Evolutionary conservation across 2,329 filamentous ascomycete genomes (phyloP).

Genomic region (Aspergillus costaricaensis): DNA sequence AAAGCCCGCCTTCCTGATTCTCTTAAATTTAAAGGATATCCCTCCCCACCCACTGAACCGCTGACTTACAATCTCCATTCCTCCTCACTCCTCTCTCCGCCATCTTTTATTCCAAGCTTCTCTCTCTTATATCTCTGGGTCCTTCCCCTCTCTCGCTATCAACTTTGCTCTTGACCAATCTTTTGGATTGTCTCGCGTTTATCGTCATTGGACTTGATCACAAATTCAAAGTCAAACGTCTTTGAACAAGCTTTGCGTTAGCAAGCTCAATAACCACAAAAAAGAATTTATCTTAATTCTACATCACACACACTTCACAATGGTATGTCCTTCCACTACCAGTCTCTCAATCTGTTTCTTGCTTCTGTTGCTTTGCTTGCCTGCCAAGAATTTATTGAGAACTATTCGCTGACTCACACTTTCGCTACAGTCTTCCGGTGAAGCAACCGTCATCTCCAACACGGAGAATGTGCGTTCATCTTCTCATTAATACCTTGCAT

Average conservation of each 20-base stretch:
- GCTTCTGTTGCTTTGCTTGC: no score
- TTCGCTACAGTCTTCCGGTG: conserved; percentile 40
- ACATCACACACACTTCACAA: conserved; percentile 14
- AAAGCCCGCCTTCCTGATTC: conserved; percentile 17
- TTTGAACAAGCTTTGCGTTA: conserved; percentile 3
- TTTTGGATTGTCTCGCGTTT: conserved; percentile 18
- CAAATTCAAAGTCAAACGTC: conserved; percentile 11
- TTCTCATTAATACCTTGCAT: conserved; percentile 29
- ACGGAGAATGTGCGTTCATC: conserved; percentile 49
- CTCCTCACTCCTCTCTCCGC: conserved; percentile 22
- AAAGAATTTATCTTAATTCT: conserved; percentile 15
- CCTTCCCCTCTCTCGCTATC: not conserved
- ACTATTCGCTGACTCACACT: conserved; percentile 25
- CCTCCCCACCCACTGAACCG: conserved; percentile 21
- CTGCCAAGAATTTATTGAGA: not conserved
- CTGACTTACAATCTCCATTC: conserved; percentile 21
- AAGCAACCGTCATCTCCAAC: conserved; percentile 50
- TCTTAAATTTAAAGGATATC: conserved; percentile 25
- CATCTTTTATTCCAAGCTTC: conserved; percentile 22
- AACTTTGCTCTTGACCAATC: conserved; percentile 17
- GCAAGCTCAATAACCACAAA: conserved; percentile 5
- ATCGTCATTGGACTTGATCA: conserved; percentile 10
- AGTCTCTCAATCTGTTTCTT: not conserved
- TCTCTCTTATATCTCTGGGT: conserved; percentile 13
- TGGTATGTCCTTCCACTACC: conserved; percentile 9